phyloP scores from a whole-genome alignment of 495 filamentous ascomycete genomes.

The Aspergillus sparsus region DNA sequence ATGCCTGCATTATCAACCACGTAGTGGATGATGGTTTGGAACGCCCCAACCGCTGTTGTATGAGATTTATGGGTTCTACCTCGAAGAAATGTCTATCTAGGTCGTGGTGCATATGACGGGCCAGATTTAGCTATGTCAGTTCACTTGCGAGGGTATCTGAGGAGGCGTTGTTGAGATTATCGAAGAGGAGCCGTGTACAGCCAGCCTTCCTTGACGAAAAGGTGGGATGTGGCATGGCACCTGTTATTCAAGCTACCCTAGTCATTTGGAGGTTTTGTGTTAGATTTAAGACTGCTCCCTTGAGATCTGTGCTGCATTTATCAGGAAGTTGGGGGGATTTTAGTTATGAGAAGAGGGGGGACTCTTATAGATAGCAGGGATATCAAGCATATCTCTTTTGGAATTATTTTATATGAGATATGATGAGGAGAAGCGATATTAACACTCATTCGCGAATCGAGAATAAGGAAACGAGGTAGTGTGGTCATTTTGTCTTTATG shows the following conservation, averaged over 20 bases:
- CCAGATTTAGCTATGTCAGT: not conserved
- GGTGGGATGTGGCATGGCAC: slow-evolving; percentile 8
- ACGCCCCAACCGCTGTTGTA: not conserved
- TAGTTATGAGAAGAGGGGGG: no score
- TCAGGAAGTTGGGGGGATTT: no score
- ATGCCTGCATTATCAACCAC: slow-evolving; percentile 8
- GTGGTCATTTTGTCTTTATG: no score
- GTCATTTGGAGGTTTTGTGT: not conserved
- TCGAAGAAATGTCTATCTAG: slow-evolving; percentile 2
- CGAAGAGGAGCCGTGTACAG: slow-evolving; percentile 12
- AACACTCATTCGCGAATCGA: no score
- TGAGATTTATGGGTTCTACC: not conserved
- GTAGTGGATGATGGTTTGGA: slow-evolving; percentile 3
- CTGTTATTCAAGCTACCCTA: slow-evolving; percentile 12
- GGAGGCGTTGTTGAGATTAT: slow-evolving; percentile 1
- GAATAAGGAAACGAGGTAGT: no score
- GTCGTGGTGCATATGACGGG: not conserved
- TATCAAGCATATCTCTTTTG: no score
- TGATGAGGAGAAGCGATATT: no score
- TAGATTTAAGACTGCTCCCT: no score
- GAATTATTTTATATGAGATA: no score
- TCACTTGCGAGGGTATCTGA: not conserved
- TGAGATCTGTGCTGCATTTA: no score
- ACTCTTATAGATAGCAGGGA: no score
- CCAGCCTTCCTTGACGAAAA: slow-evolving; percentile 3